Base-by-base conservation (phyloP, 2,329 filamentous ascomycete genomes). In the Aplosporella prunicola region DNA sequence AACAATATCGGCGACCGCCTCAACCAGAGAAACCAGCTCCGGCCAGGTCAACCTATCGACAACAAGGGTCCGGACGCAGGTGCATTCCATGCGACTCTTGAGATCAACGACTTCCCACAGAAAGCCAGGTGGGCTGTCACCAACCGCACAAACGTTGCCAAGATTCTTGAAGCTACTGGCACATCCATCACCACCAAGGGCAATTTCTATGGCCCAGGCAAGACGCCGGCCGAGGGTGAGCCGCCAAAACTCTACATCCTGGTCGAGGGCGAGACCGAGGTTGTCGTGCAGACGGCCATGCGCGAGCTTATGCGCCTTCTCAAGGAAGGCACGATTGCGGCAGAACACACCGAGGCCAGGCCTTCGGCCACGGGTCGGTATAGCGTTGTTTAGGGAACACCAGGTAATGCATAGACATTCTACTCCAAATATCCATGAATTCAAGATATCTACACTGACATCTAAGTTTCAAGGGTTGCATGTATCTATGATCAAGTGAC, bases 41-140 rank as follows among this genome's bases (percentile, higher is more conserved):
- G 91, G 43, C 82, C 85, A 4, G 91, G 91, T 10, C 88, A 93
- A 44, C 87, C 91, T 6, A 93, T 95, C 56, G 91, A 98, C 67
- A 98, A 98, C 66, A 95, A 95, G 62, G 91, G 91, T 1, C 91
- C 91, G 1, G 91, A 98, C 60, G 91, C 91, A 3, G 91, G 91
- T 35, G 87, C 88, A 0, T 98, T 87, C 72, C 91, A 98, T 59
- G 88, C 91, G 11, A 96, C 89, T 4, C 71, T 98, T 44, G 91
- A 96, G 62, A 98, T 98, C 74, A 98, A 98, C 62, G 91, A 98
- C 63, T 96, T 96, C 62, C 91, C 91, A 22, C 91, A 98, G 60
- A 96, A 95, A 69, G 91, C 91, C 46, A 78, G 91, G 50, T 98
- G 91, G 91, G 89, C 87, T 9, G 91, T 98, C 64, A 98, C 91